Evolutionary conservation across 371 early-diverging fungal species (phyloP).

Genomic region (Mortierella sp.): DNA sequence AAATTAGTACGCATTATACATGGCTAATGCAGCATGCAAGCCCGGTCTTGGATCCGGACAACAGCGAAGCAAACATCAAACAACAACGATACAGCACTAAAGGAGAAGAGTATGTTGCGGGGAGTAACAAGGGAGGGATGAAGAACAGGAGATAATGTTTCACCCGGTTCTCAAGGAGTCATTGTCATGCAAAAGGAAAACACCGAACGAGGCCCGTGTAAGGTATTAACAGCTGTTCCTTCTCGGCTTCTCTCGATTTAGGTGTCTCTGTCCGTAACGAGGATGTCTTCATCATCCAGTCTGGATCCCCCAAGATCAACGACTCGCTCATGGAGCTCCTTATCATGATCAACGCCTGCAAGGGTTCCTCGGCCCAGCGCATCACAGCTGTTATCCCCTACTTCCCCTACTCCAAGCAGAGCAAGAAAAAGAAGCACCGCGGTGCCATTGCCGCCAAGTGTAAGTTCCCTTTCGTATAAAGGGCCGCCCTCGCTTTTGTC

Average conservation of each 20-base stretch:
- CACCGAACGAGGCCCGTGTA: neutral
- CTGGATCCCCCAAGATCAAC: constrained; percentile 90
- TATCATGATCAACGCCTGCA: constrained; percentile 96
- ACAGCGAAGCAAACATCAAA: too few relatives aligned
- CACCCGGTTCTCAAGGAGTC: neutral
- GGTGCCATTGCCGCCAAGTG: constrained; percentile 96
- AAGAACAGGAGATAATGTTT: neutral
- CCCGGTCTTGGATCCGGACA: neutral
- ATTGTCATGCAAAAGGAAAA: neutral
- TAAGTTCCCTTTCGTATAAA: constrained; percentile 50
- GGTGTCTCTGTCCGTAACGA: constrained; percentile 94
- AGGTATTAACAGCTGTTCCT: neutral
- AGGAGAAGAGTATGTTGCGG: neutral
- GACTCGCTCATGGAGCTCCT: constrained; percentile 97
- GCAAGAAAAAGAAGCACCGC: constrained; percentile 96
- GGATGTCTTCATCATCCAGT: constrained; percentile 98
- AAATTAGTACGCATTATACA: neutral
- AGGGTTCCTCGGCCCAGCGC: constrained; percentile 89
- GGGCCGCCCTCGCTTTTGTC: neutral
- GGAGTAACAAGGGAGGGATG: neutral
- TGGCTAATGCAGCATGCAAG: neutral
- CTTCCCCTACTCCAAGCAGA: constrained; percentile 97
- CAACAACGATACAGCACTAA: neutral
- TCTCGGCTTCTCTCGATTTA: constrained; percentile 35
- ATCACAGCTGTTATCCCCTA: constrained; percentile 95